Percentiles rank a stretch among this genome's conserved stretches.
These are phyloP conservation scores for Neonectria hederae DNA, from an alignment of 2,329 filamentous ascomycete genomes.

Conservation along the genomic window DNA sequence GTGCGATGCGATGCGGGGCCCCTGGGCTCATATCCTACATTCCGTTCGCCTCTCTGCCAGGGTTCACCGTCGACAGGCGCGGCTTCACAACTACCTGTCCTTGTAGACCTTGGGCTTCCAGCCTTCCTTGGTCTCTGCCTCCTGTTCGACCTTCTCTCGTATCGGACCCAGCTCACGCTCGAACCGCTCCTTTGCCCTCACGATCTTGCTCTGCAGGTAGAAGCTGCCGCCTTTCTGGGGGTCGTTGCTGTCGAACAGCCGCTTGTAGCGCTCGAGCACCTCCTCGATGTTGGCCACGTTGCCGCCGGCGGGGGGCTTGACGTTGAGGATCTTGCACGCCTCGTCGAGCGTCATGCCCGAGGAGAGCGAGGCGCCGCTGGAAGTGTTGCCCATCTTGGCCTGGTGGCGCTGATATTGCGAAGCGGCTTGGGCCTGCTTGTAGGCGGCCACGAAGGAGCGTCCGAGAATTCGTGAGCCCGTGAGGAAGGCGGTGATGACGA, in stretches of 20 bases:
- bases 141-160: conserved; percentile 74
- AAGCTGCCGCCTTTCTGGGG: conserved; percentile 96
- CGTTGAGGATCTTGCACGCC: conserved; percentile 96
- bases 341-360: conserved; percentile 92
- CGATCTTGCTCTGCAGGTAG: conserved; percentile 96
- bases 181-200: conserved; percentile 90
- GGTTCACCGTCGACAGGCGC: conserved; percentile 8
- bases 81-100: conserved; percentile 65
- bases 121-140: conserved; percentile 82
- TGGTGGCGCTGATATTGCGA: conserved; percentile 82
- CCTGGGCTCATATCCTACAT: conserved; percentile 35
- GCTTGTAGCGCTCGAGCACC: conserved; percentile 89
- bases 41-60: conserved; percentile 10
- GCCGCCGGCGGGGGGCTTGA: conserved; percentile 81
- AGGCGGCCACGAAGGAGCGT: conserved; percentile 92
- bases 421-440: conserved; percentile 91
- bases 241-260: conserved; percentile 92
- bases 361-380: conserved; percentile 63
- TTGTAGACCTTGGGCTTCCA: conserved; percentile 98
- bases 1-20: neutral
- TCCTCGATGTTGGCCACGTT: conserved; percentile 78
- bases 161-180: conserved; percentile 84
- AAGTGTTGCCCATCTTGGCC: conserved; percentile 66
- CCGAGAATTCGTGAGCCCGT: conserved; percentile 92
- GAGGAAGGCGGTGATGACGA: conserved; percentile 87